A percentile compares a stretch with the other conserved stretches of the same genome.
phyloP scores from a whole-genome alignment of 2,329 filamentous ascomycete species.

The Penicillium sp. region DNA sequence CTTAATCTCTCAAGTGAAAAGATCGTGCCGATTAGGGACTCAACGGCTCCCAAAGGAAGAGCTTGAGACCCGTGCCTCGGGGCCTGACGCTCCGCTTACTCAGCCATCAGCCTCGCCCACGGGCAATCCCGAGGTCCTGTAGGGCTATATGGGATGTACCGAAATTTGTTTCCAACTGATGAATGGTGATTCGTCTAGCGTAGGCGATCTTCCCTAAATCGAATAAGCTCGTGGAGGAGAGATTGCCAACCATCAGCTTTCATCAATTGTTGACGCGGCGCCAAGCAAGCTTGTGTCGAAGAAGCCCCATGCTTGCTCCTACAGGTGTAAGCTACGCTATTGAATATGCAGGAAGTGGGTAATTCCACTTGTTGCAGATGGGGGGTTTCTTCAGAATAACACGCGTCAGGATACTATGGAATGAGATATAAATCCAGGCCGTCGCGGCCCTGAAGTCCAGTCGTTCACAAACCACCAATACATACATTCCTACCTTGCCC shows the following conservation, averaged over 20 bases:
- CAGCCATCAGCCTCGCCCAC: neutral
- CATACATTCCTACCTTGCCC: neutral
- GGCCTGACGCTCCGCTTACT: neutral
- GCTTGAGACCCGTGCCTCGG: neutral
- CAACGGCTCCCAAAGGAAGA: neutral
- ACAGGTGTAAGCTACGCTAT: neutral
- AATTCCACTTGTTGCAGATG: neutral
- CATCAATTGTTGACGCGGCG: constrained; percentile 12
- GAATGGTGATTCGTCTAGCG: neutral
- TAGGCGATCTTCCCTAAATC: constrained; percentile 1
- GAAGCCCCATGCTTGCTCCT: neutral
- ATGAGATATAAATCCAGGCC: constrained; percentile 1
- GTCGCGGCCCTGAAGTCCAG: neutral
- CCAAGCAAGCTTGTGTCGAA: constrained; percentile 6
- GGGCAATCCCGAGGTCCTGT: neutral
- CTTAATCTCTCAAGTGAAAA: neutral
- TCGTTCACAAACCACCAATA: too few relatives aligned
- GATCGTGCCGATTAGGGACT: neutral
- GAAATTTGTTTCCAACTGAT: neutral
- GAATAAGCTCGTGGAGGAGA: constrained; percentile 17
- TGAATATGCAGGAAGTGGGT: neutral
- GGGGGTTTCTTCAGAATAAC: neutral
- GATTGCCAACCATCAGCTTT: neutral
- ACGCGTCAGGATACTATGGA: neutral
- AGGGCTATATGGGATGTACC: neutral